Base-by-base conservation (phyloP, 2,329 filamentous ascomycete species). In the Aspergillus udagawae region DNA sequence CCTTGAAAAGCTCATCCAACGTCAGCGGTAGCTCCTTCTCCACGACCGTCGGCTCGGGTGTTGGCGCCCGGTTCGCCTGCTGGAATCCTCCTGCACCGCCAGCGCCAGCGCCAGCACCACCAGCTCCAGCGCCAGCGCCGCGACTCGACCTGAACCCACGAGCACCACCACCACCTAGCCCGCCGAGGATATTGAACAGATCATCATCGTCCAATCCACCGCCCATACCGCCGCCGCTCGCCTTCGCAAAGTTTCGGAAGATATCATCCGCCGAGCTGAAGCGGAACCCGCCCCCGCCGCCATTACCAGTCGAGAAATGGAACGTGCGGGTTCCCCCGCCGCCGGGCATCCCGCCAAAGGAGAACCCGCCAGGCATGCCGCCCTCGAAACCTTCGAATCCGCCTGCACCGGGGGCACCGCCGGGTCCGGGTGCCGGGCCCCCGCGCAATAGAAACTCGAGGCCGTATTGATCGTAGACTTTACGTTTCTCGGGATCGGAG, bases 401-500 rank as follows among this genome's bases (percentile, higher is more conserved):
- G 54, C 70, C 79, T 51, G 75, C 81, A 14, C 75, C 75, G n/a
- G 80, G 80, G 14, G 76, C 77, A 23, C 81, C 82, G 7, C 88
- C 83, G 29, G 83, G 78, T 9, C 89, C 85, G 35, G 90, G 86
- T 8, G 84, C 79, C 51, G 83, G 80, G 29, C 91, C 92, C 51
- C 92, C 92, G 51, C 89, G 88, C 32, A 96, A 82, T 52, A 99
- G 83, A 78, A 93, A 96, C 68, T 97, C 94, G 60, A 97, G 87
- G 61, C 94, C 94, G 75, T 88, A 97, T 72, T 93, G 88, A 73
- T 99, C 94, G 74, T 99, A 99, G 45, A 88, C 87, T 76, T 96
- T 94, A 69, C 94, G 89, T 79, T 97, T 99, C 73, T 97, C 92
- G 59, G 93, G 92, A 69, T 99, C 94, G 60, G 91, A 96, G 3